These are phyloP conservation scores for Pleodorina starrii DNA, from an alignment of 139 green algal species.

Conservation along the genomic window DNA sequence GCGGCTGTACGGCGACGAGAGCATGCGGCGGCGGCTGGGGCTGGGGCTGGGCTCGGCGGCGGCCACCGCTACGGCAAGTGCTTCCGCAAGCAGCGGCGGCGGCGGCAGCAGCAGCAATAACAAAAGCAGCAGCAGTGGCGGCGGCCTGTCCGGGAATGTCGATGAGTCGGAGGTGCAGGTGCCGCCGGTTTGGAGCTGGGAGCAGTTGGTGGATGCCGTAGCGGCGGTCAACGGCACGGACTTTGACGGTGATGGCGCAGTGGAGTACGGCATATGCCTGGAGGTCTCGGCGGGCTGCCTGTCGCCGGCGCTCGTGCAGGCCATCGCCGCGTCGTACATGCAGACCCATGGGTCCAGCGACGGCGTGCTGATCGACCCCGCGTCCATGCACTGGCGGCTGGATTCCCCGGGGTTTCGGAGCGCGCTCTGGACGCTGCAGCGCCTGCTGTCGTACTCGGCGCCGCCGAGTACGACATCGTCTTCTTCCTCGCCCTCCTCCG, in stretches of 20 bases:
- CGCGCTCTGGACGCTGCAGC: constrained; percentile 42
- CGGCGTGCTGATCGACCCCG: constrained; percentile 20
- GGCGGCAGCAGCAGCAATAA: not conserved
- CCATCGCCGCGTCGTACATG: constrained; percentile 16
- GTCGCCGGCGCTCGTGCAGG: constrained; percentile 24
- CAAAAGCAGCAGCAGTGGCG: not conserved
- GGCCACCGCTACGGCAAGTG: not conserved
- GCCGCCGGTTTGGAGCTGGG: constrained; percentile 27
- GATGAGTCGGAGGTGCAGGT: not conserved
- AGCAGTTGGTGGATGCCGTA: constrained; percentile 36
- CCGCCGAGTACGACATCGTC: too few species aligned
- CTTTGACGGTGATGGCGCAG: constrained; percentile 20
- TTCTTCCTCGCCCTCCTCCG: too few species aligned
- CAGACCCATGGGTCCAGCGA: constrained; percentile 24
- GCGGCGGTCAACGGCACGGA: constrained; percentile 46
- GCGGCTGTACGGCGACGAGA: not conserved
- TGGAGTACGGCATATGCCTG: constrained; percentile 39
- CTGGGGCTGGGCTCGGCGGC: not conserved
- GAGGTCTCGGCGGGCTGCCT: constrained; percentile 10
- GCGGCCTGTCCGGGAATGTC: not conserved
- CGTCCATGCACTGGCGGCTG: constrained; percentile 1
- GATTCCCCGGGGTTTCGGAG: not conserved
- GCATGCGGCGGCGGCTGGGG: constrained; percentile 4
- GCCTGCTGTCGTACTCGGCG: constrained; percentile 21
- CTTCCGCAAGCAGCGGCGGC: not conserved